A percentile compares a stretch with the other conserved stretches of the same genome.
These are phyloP conservation scores for Smallanthus sonchifolius DNA, from an alignment of 129 eudicot genomes.

Conservation along the genomic window DNA sequence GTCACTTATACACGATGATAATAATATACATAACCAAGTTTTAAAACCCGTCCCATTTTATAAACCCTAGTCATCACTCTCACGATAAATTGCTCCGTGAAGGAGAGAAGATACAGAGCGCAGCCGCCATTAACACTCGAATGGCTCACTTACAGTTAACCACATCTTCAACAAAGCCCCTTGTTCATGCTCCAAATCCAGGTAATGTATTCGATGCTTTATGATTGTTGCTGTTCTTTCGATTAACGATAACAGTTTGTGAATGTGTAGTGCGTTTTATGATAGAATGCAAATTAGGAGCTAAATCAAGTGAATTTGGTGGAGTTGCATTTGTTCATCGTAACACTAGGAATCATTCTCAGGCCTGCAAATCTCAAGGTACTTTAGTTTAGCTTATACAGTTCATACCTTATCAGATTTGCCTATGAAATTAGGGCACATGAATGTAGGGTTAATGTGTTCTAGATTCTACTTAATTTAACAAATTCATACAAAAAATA, in stretches of 20 bases:
- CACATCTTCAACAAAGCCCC: constrained; percentile 40
- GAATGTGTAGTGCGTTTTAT: not conserved
- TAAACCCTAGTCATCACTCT: not conserved
- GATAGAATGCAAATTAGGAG: constrained; percentile 49
- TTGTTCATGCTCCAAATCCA: constrained; percentile 25
- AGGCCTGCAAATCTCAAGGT: constrained; percentile 38
- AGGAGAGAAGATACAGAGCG: not conserved
- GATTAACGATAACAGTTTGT: not conserved
- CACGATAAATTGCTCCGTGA: not conserved
- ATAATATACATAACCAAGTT: no score
- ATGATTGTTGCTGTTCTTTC: not conserved
- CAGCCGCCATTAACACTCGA: constrained; percentile 13
- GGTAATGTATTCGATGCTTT: constrained; percentile 28
- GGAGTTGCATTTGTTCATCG: constrained; percentile 46
- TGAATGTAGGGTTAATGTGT: not conserved
- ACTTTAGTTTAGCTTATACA: not conserved
- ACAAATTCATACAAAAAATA: no score
- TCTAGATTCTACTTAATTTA: no score
- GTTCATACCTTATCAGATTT: not conserved
- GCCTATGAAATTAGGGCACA: not conserved
- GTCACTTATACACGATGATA: no score
- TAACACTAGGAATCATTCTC: constrained; percentile 23
- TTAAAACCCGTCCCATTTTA: no score
- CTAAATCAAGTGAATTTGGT: constrained; percentile 58
- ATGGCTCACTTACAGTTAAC: constrained; percentile 57